Percentiles rank a stretch among this genome's conserved stretches.
phyloP scores from a whole-genome alignment of 2,329 filamentous ascomycete species.

The Fusarium decemcellulare region DNA sequence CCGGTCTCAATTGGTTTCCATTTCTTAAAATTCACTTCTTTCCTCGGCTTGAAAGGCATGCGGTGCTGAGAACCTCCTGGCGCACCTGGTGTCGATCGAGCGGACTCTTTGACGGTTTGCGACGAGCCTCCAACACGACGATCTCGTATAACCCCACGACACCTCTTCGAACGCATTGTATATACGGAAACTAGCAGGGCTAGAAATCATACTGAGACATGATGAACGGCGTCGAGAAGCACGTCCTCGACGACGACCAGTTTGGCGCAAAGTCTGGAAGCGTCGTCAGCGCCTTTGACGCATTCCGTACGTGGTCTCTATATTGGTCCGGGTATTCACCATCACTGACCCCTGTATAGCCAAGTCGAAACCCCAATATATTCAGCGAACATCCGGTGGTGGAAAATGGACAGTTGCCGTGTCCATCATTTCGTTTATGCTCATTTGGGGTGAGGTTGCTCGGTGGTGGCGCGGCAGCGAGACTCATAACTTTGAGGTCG shows the following conservation, averaged over 20 bases:
- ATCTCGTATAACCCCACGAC: constrained; percentile 26
- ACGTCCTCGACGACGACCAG: constrained; percentile 78
- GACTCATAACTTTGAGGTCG: constrained; percentile 91
- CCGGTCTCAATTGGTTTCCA: constrained; percentile 29
- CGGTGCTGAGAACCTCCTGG: constrained; percentile 34
- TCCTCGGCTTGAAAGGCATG: constrained; percentile 35
- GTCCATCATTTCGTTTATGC: constrained; percentile 78
- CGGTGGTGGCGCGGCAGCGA: constrained; percentile 90
- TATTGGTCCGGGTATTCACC: not conserved
- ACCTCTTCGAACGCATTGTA: constrained; percentile 17
- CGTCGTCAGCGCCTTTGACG: constrained; percentile 91
- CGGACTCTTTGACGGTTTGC: constrained; percentile 30
- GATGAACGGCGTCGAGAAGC: constrained; percentile 86
- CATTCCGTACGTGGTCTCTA: constrained; percentile 81
- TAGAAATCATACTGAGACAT: constrained; percentile 24
- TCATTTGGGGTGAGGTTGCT: constrained; percentile 82
- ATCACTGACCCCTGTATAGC: constrained; percentile 66
- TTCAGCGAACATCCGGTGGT: constrained; percentile 85
- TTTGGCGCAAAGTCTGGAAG: constrained; percentile 79
- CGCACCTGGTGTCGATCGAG: constrained; percentile 38
- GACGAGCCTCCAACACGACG: constrained; percentile 19
- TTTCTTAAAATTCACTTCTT: constrained; percentile 12
- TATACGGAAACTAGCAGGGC: constrained; percentile 32
- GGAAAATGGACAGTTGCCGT: constrained; percentile 95
- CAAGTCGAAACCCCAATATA: constrained; percentile 96